Evolutionary conservation across 192 early-diverging fungal species (phyloP).

Genomic region (Coemansia sp.): DNA sequence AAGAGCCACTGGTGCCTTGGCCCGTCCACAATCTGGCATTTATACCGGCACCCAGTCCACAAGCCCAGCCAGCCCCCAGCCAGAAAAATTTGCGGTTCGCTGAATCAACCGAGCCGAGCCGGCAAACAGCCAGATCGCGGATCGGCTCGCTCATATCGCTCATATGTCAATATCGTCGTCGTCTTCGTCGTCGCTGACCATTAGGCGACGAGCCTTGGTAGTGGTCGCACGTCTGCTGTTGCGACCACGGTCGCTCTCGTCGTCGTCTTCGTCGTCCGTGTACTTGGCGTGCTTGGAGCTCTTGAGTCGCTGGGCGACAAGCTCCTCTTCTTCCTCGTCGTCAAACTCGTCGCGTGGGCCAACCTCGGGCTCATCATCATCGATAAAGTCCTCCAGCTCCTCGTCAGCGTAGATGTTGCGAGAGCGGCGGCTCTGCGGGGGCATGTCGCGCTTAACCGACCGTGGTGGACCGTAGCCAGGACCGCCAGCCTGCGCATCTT

Average conservation of each 20-base stretch:
- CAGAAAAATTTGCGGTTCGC: conserved; percentile 49
- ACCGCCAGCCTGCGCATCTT: background rate
- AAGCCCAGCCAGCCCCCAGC: background rate
- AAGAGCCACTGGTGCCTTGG: background rate
- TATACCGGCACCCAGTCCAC: background rate
- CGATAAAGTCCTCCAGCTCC: conserved; percentile 48
- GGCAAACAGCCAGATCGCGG: background rate
- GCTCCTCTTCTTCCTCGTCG: conserved; percentile 48
- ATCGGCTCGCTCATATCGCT: background rate
- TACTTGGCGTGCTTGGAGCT: conserved; percentile 26
- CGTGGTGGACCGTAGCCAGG: conserved; percentile 8
- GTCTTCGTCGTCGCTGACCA: conserved; percentile 39
- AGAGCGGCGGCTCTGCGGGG: background rate
- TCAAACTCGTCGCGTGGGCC: conserved; percentile 50
- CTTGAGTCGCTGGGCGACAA: conserved; percentile 25
- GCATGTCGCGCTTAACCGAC: conserved; percentile 5
- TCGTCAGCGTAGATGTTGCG: conserved; percentile 34
- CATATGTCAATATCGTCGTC: conserved; percentile 28
- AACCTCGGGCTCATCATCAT: conserved; percentile 48
- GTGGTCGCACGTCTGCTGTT: conserved; percentile 9
- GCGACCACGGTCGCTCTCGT: conserved; percentile 6
- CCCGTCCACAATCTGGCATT: conserved; percentile 5
- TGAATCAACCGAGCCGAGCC: conserved; percentile 11
- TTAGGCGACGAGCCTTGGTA: conserved; percentile 34
- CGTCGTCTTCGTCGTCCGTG: conserved; percentile 6